These are phyloP conservation scores for Cyberlindnera euphorbiiphila DNA, from an alignment of 805 yeast genomes.

Conservation along the genomic window DNA sequence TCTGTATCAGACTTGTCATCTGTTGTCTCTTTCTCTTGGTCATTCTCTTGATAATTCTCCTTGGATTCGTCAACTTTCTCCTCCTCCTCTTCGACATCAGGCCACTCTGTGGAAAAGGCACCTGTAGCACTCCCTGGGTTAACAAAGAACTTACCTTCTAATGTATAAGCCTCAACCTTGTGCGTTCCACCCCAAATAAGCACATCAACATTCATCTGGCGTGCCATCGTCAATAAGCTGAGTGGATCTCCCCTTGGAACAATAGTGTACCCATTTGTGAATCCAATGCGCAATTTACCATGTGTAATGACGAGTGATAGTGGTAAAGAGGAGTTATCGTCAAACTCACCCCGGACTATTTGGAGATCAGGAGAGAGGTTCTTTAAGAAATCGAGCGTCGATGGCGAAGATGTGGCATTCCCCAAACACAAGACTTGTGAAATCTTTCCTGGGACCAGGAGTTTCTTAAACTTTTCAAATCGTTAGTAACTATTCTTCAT, in stretches of 20 bases:
- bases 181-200: slow-evolving; percentile 93
- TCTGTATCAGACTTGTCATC: slow-evolving; percentile 17
- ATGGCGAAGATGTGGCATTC: slow-evolving; percentile 65
- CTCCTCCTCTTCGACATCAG: slow-evolving; percentile 46
- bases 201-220: slow-evolving; percentile 89
- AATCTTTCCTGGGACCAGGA: slow-evolving; percentile 81
- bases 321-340: slow-evolving; percentile 50
- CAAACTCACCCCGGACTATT: slow-evolving; percentile 81
- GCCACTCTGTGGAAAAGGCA: slow-evolving; percentile 68
- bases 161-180: slow-evolving; percentile 85
- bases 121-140: slow-evolving; percentile 98
- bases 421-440: slow-evolving; percentile 84
- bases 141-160: slow-evolving; percentile 90
- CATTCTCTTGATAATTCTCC: background rate
- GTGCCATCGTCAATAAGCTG: slow-evolving; percentile 73
- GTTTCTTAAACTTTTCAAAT: slow-evolving; percentile 54
- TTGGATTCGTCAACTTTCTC: slow-evolving; percentile 27
- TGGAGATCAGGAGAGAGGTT: slow-evolving; percentile 68
- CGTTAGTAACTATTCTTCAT: background rate
- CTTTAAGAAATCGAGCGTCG: slow-evolving; percentile 60
- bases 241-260: slow-evolving; percentile 88
- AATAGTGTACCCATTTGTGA: slow-evolving; percentile 77
- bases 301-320: slow-evolving; percentile 58
- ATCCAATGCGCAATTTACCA: slow-evolving; percentile 75
- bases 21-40: slow-evolving; percentile 28